Base-by-base conservation (phyloP, 2,329 filamentous ascomycete genomes). In the Peltaster fructicola region DNA sequence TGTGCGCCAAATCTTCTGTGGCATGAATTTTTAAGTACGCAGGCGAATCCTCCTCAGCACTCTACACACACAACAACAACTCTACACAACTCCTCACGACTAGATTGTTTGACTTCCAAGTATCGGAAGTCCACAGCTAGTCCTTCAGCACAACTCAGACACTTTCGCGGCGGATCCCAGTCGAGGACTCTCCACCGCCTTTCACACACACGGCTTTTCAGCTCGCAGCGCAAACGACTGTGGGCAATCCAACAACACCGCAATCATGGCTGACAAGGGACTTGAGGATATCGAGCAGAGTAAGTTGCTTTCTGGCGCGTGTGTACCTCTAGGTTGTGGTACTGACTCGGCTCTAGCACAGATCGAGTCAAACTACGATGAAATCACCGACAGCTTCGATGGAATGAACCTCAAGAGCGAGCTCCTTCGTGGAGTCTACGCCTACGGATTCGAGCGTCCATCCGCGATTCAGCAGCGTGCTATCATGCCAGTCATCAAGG, bases 361-460 rank as follows among this genome's bases (percentile, higher is more conserved):
- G 67, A 98, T 98, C 70, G 90, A 98, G 72, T 92, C 84, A 56
- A 98, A 98, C 80, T 98, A 95, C 67, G 88, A 98, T 71, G 84
- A 95, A 72, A 84, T 85, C 51, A 85, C 88, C 61, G 90, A 98
- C 64, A 92, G 82, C 35, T 98, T 98, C 64, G 88, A 98, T 63
- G 70, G 84, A 49, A 98, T 98, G 88, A 75, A 73, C 63, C 72
- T 98, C 52, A 92, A 90, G 73, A 54, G 81, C 40, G 88, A 98
- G 68, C 78, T 98, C 52, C 81, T 98, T 54, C 82, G 88, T 63
- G 88, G 79, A 66, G 81, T 98, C 58, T 98, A 95, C 61, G 88
- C 88, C 56, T 98, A 98, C 59, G 88, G 88, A 78, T 98, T 98
- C 67, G 88, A 98, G 73, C 84, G 88, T 45, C 88, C 88, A 38